Evolutionary conservation across 805 yeast genomes (phyloP).

Genomic region (Torulaspora delbrueckii): DNA sequence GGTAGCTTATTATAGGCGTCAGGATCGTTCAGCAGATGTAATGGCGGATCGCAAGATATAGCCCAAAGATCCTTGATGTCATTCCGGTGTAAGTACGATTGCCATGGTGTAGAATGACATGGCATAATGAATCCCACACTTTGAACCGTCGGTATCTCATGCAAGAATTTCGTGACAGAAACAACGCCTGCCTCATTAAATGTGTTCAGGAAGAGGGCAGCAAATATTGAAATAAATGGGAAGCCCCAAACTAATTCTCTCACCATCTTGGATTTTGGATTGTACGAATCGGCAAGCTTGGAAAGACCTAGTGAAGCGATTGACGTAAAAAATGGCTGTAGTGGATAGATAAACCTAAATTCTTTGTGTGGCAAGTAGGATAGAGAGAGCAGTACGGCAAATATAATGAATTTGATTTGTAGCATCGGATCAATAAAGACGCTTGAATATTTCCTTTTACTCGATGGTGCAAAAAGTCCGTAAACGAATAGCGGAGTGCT

Average conservation of each 20-base stretch:
- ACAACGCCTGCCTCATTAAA: slow-evolving; percentile 85
- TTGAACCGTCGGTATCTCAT: slow-evolving; percentile 37
- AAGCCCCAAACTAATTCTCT: slow-evolving; percentile 15
- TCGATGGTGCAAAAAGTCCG: slow-evolving; percentile 36
- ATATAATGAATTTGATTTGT: slow-evolving; percentile 33
- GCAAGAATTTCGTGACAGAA: slow-evolving; percentile 53
- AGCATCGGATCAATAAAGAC: slow-evolving; percentile 11
- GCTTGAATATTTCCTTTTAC: slow-evolving; percentile 5
- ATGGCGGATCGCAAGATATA: slow-evolving; percentile 89
- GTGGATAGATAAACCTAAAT: slow-evolving; percentile 79
- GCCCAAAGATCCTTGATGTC: slow-evolving; percentile 58
- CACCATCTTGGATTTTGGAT: not conserved
- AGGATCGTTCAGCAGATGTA: slow-evolving; percentile 34
- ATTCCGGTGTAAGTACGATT: slow-evolving; percentile 66
- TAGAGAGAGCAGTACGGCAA: slow-evolving; percentile 49
- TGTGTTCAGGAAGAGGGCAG: slow-evolving; percentile 46
- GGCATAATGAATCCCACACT: slow-evolving; percentile 85
- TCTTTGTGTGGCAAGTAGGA: slow-evolving; percentile 81
- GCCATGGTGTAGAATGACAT: slow-evolving; percentile 97
- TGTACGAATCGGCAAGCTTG: not conserved
- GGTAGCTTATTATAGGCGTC: slow-evolving; percentile 34
- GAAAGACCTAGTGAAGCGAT: slow-evolving; percentile 42
- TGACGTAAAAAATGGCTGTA: slow-evolving; percentile 67
- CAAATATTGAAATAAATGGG: slow-evolving; percentile 19
- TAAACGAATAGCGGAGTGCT: slow-evolving; percentile 56